These are phyloP conservation scores for Abelmoschus esculentus DNA, from an alignment of 345 rosid genomes.

Conservation along the genomic window DNA sequence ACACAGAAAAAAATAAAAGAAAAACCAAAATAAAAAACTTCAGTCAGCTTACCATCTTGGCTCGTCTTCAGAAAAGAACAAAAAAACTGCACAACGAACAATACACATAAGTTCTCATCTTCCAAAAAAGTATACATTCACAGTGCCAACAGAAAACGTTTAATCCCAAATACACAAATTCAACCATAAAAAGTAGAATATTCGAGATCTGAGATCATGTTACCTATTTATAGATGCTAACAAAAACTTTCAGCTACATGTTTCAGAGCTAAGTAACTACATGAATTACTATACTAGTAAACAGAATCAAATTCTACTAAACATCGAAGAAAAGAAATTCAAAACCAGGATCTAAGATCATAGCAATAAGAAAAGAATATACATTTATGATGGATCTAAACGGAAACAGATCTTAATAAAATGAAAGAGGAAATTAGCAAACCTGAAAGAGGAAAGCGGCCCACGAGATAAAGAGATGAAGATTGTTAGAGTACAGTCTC, in stretches of 20 bases:
- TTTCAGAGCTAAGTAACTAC: not conserved
- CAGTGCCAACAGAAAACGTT: not conserved
- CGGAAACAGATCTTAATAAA: not conserved
- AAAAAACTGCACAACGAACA: not conserved
- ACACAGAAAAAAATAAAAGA: not conserved
- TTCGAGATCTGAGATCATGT: not conserved
- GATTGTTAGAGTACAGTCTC: no score
- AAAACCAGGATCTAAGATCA: not conserved
- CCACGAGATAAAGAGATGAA: no score
- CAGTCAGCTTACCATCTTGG: slow-evolving; percentile 11
- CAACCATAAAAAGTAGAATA: not conserved
- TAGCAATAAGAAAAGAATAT: not conserved
- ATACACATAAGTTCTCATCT: not conserved
- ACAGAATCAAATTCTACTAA: not conserved
- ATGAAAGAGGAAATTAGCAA: not conserved
- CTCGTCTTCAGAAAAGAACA: not conserved
- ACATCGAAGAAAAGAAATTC: no score
- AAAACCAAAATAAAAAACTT: not conserved
- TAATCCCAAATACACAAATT: not conserved
- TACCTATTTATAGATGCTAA: not conserved
- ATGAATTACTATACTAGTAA: not conserved
- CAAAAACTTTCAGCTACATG: not conserved
- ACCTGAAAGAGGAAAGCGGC: not conserved
- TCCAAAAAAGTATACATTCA: not conserved
- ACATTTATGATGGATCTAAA: not conserved